Percentiles rank a stretch among this genome's conserved stretches.
These are phyloP conservation scores for Colletotrichum godetiae DNA, from an alignment of 2,329 filamentous ascomycete species.

Conservation along the genomic window DNA sequence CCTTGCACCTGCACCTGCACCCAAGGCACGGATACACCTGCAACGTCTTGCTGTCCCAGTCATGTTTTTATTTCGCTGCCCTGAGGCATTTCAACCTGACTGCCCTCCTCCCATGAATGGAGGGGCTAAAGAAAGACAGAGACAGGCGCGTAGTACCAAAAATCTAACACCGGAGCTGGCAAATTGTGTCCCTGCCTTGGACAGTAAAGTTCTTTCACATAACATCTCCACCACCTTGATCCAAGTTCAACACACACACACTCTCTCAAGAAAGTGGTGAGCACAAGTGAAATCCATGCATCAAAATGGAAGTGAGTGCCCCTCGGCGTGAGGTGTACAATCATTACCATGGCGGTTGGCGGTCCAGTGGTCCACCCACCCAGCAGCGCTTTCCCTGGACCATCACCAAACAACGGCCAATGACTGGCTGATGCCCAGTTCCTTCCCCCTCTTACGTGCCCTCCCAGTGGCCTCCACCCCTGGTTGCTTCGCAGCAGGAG, in stretches of 20 bases:
- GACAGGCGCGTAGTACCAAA: neutral
- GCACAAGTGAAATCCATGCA: neutral
- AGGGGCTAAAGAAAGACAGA: neutral
- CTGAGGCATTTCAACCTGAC: neutral
- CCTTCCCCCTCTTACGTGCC: neutral
- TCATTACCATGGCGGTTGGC: too few relatives aligned
- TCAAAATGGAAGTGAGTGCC: neutral
- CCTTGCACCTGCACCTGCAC: constrained; percentile 2
- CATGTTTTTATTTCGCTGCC: neutral
- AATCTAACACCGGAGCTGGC: neutral
- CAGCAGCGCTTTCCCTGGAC: neutral
- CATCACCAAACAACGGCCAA: neutral
- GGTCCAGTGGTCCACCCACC: neutral
- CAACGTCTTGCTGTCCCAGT: neutral
- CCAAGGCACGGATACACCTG: neutral
- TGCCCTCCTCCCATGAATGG: neutral
- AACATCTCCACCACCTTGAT: neutral
- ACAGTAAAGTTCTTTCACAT: neutral
- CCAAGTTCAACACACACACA: neutral
- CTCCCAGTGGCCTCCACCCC: too few relatives aligned
- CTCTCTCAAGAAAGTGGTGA: constrained; percentile 1
- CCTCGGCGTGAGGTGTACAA: neutral
- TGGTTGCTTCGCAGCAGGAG: neutral
- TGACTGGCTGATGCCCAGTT: neutral
- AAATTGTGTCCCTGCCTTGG: neutral